phyloP scores from a whole-genome alignment of 768 basidiomycete species.

The Tulasnella sp. region DNA sequence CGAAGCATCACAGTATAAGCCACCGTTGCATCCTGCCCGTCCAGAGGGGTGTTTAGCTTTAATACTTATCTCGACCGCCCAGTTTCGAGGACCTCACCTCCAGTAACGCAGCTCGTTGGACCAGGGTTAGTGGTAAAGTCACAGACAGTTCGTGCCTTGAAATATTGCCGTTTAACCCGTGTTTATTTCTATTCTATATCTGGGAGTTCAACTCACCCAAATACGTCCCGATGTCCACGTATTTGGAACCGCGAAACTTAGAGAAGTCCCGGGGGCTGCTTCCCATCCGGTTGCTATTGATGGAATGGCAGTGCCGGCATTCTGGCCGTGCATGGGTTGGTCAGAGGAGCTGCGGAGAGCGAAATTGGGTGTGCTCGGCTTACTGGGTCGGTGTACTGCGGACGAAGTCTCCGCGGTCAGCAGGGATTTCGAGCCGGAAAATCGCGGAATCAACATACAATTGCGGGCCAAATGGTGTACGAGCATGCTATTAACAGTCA shows the following conservation, averaged over 20 bases:
- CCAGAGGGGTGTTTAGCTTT: background rate
- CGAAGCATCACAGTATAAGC: constrained; percentile 27
- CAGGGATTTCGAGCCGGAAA: background rate
- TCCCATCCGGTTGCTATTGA: constrained; percentile 17
- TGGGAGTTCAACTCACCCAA: constrained; percentile 11
- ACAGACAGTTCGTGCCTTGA: constrained; percentile 12
- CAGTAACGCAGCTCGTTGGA: constrained; percentile 29
- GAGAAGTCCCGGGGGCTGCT: constrained; percentile 8
- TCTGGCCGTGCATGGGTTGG: background rate
- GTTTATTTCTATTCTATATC: background rate
- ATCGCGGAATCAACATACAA: constrained; percentile 1
- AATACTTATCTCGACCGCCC: too few relatives aligned
- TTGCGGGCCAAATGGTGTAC: constrained; percentile 9
- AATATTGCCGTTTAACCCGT: background rate
- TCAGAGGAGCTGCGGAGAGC: background rate
- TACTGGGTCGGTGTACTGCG: constrained; percentile 3
- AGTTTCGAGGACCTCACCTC: too few relatives aligned
- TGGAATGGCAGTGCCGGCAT: constrained; percentile 6
- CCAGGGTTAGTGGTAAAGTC: constrained; percentile 16
- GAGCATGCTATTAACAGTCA: background rate
- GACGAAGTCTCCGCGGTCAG: background rate
- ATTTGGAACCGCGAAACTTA: constrained; percentile 17
- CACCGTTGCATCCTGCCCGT: constrained; percentile 20
- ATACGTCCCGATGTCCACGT: constrained; percentile 20
- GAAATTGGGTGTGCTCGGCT: background rate